phyloP scores from a whole-genome alignment of 257 asterid genomes.

The Rauvolfia tetraphylla region DNA sequence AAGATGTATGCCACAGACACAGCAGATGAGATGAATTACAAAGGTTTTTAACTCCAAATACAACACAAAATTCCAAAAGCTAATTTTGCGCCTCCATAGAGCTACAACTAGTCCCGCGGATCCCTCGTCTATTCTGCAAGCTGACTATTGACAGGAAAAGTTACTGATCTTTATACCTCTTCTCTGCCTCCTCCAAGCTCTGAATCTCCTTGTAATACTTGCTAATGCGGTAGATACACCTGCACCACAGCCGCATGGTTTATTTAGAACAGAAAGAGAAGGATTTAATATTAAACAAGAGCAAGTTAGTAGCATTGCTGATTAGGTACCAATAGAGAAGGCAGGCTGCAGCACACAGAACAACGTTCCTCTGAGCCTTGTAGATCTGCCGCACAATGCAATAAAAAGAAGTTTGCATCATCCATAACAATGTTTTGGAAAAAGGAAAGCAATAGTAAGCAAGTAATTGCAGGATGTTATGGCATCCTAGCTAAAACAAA shows the following conservation, averaged over 20 bases:
- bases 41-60: background rate
- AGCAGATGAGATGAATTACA: background rate
- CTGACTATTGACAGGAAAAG: background rate
- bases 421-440: background rate
- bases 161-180: slow-evolving; percentile 83
- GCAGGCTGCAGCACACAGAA: slow-evolving; percentile 63
- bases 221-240: slow-evolving; percentile 83
- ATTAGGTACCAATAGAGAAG: slow-evolving; percentile 66
- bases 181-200: slow-evolving; percentile 69
- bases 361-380: slow-evolving; percentile 85
- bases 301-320: background rate
- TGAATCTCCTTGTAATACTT: slow-evolving; percentile 59
- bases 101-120: background rate
- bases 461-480: background rate
- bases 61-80: background rate
- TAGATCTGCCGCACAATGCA: slow-evolving; percentile 45
- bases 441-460: background rate
- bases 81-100: background rate
- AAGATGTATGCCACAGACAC: background rate
- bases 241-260: slow-evolving; percentile 21
- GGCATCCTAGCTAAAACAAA: background rate
- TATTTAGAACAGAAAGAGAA: background rate
- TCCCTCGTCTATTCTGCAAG: background rate
- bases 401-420: slow-evolving; percentile 1
- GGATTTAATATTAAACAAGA: background rate